These are phyloP conservation scores for Sisymbrium irio DNA, from an alignment of 345 rosid species.

Conservation along the genomic window DNA sequence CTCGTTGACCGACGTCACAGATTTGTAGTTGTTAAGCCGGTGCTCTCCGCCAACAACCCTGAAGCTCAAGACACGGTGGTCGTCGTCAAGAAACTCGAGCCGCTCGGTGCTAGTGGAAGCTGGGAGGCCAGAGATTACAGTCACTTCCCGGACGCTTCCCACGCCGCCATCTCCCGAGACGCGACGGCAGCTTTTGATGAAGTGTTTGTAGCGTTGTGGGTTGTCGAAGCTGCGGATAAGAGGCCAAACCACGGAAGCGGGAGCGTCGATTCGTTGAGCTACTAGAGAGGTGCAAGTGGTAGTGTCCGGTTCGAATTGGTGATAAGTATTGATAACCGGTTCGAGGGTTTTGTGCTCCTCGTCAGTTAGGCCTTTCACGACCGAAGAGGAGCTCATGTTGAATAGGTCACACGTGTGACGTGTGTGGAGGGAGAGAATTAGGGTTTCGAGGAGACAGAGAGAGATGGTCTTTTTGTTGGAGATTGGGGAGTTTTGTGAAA, in stretches of 20 bases:
- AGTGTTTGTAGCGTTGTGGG: slow-evolving; percentile 83
- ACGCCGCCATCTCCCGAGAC: slow-evolving; percentile 48
- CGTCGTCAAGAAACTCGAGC: slow-evolving; percentile 72
- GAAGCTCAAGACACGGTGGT: slow-evolving; percentile 66
- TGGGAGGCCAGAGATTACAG: slow-evolving; percentile 75
- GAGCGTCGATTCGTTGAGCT: slow-evolving; percentile 71
- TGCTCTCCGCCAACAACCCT: slow-evolving; percentile 86
- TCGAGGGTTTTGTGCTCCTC: slow-evolving; percentile 52
- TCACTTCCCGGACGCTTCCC: slow-evolving; percentile 74
- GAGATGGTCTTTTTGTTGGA: slow-evolving; percentile 8
- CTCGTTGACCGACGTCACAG: slow-evolving; percentile 80
- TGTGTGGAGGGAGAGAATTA: not conserved
- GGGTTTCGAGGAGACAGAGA: not conserved
- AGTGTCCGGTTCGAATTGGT: slow-evolving; percentile 46
- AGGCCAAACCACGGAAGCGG: slow-evolving; percentile 62
- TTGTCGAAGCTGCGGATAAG: slow-evolving; percentile 58
- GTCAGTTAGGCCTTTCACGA: slow-evolving; percentile 46
- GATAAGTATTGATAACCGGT: slow-evolving; percentile 54
- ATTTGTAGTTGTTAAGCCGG: slow-evolving; percentile 63
- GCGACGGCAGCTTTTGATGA: slow-evolving; percentile 67
- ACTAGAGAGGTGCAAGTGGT: slow-evolving; percentile 71
- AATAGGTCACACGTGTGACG: not conserved
- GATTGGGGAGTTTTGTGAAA: slow-evolving; percentile 9
- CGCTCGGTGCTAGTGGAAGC: slow-evolving; percentile 91
- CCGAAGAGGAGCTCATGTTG: slow-evolving; percentile 18